Percentiles rank a stretch among this genome's conserved stretches.
phyloP scores from a whole-genome alignment of 139 green algal species.

The Pseudopediastrum boryanum region DNA sequence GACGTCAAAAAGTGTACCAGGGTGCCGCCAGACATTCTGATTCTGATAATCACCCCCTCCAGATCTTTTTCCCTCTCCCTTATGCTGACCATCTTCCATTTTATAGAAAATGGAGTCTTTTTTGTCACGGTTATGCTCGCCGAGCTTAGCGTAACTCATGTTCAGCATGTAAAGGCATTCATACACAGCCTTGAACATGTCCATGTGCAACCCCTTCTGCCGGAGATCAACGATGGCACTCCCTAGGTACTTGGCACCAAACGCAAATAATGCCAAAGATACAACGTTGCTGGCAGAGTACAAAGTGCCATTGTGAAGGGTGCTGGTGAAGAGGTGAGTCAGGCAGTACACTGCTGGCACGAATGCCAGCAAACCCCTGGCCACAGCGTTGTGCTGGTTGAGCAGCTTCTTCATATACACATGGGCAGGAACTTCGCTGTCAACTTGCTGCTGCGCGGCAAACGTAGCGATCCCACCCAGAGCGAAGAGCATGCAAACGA shows the following conservation, averaged over 20 bases:
- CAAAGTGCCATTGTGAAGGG: constrained; percentile 6
- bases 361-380: background rate
- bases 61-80: no score
- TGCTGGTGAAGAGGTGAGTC: constrained; percentile 17
- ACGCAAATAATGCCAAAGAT: background rate
- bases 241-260: constrained; percentile 12
- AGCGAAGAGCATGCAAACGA: background rate
- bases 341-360: constrained; percentile 14
- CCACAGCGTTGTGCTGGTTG: constrained; percentile 7
- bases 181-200: constrained; percentile 12
- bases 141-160: no score
- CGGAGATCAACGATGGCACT: background rate
- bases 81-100: no score
- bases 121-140: no score
- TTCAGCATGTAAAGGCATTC: background rate
- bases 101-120: no score
- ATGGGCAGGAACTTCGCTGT: background rate
- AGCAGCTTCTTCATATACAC: constrained; percentile 2
- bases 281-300: constrained; percentile 20
- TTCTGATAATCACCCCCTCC: no score
- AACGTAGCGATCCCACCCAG: background rate
- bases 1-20: no score
- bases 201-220: no score
- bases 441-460: background rate
- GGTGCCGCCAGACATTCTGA: no score